These are phyloP conservation scores for Agrocybe pediades DNA, from an alignment of 768 basidiomycete species.

Conservation along the genomic window DNA sequence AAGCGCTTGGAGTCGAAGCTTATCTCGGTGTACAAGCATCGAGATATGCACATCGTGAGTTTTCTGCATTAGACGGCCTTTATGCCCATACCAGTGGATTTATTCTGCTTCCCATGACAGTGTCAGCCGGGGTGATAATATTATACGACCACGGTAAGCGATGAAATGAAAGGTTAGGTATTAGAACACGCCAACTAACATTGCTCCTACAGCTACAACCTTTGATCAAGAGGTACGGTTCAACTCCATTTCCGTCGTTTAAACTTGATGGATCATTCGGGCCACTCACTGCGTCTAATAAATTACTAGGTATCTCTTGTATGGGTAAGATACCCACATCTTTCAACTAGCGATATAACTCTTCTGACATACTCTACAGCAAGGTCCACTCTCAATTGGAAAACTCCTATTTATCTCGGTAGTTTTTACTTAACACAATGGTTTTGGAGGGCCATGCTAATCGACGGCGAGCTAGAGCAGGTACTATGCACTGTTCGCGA, in stretches of 20 bases:
- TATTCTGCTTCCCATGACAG: no score
- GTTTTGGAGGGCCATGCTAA: neutral
- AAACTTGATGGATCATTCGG: neutral
- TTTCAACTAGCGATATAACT: neutral
- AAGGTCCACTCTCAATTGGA: neutral
- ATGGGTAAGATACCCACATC: neutral
- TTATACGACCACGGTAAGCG: neutral
- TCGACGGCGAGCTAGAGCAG: neutral
- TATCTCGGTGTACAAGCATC: no score
- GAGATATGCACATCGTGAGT: no score
- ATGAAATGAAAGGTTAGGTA: neutral
- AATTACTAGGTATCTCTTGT: neutral
- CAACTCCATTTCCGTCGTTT: no score
- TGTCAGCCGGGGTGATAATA: no score
- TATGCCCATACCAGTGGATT: no score
- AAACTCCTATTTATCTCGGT: neutral
- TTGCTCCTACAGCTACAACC: neutral
- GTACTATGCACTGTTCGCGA: neutral
- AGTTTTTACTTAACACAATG: neutral
- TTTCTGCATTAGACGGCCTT: no score
- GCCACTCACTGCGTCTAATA: neutral
- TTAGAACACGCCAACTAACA: neutral
- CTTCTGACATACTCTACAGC: neutral
- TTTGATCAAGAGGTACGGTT: neutral
- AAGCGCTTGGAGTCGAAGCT: no score